Evolutionary conservation across 257 asterid genomes (phyloP), one percentile per base, ranked within the genome.

Genomic region (Capsicum baccatum): DNA sequence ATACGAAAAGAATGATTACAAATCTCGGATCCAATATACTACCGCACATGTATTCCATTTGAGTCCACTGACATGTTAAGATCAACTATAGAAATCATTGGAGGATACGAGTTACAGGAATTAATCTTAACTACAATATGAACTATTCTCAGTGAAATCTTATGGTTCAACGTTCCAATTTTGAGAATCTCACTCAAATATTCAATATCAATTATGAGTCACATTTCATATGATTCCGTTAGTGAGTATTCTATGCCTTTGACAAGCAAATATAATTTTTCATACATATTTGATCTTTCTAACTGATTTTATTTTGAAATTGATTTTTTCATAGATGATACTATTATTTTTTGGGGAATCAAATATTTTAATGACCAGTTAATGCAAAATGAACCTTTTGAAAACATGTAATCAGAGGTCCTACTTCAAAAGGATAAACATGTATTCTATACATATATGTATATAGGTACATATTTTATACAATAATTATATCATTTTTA

Each of bases 51-150:
- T 89, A 92, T 84, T 92, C 93, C 2, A 10, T 89, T 79, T 81
- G 89, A 66, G 86, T 89, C 37, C 92, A 91, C 26, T 91, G 93
- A 91, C 93, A 91, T 6, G 71, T 91, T 47, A 89, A 91, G 74
- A 35, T 76, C 8, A 90, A 89, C 87, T 89, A 90, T 86, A 89
- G 71, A 83, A 87, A 83, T 47, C 87, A 89, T 15, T 90, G 93
- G 92, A 68, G 90, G 12, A 92, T 89, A 47, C 89, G 89, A 81
- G 37, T 90, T n/a, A 73, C 91, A 0, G 56, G 88, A 35, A 83
- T 84, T 1, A 39, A 39, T 39, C 44, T 39, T 39, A 39, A 39
- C 44, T 39, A 39, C 44, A 39, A 4, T 39, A 39, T 54, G 86
- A 91, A 91, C 84, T 91, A 89, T 62, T 69, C 89, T 3, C 88